Conservation (phyloP, 1,139 yeast species). For the Scheffersomyces segobiensis region DNA sequence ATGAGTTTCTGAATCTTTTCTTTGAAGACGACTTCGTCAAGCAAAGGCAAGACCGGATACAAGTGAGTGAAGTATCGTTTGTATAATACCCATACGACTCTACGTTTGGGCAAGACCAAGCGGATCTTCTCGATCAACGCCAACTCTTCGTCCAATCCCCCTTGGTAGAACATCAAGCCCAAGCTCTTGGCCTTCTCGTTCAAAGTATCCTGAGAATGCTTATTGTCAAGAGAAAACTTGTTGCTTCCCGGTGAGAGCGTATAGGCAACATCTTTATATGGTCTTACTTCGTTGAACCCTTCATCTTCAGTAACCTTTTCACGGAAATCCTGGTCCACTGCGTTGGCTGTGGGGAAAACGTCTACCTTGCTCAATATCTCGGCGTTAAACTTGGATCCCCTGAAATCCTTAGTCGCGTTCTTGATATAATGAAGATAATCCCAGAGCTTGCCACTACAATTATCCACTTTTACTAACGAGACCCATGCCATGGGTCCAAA, state of each 20-base stretch:
- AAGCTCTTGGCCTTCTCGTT: slow-evolving; percentile 21
- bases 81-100: slow-evolving; percentile 31
- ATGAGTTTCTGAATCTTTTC: slow-evolving; percentile 22
- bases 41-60: slow-evolving; percentile 51
- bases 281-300: slow-evolving; percentile 12
- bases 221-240: neutral
- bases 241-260: neutral
- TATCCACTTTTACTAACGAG: slow-evolving; percentile 29
- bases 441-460: slow-evolving; percentile 14
- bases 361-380: neutral
- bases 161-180: slow-evolving; percentile 31
- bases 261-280: slow-evolving; percentile 1
- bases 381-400: neutral
- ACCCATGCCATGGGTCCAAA: slow-evolving; percentile 42
- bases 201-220: neutral
- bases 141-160: slow-evolving; percentile 28
- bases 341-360: slow-evolving; percentile 3
- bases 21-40: slow-evolving; percentile 43
- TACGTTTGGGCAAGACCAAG: slow-evolving; percentile 37
- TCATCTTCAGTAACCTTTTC: slow-evolving; percentile 12
- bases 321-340: slow-evolving; percentile 10
- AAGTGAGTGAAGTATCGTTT: slow-evolving; percentile 43
- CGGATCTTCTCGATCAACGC: slow-evolving; percentile 23
- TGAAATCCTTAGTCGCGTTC: neutral
- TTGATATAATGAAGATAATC: slow-evolving; percentile 16